These are phyloP conservation scores for Erodium moschatum DNA, from an alignment of 441 rosid species.

Conservation along the genomic window DNA sequence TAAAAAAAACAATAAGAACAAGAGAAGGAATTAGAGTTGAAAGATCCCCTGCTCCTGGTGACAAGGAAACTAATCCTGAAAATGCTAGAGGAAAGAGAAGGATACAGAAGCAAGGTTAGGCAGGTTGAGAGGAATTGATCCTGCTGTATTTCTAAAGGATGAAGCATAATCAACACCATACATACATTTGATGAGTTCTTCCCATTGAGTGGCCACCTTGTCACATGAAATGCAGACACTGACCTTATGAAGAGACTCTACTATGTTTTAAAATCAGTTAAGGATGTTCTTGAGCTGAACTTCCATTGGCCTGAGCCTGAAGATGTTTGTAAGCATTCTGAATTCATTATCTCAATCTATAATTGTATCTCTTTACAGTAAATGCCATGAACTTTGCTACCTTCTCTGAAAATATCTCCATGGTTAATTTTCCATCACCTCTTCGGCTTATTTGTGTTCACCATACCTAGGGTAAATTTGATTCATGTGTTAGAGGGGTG, in stretches of 20 bases:
- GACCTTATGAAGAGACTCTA: slow-evolving; percentile 88
- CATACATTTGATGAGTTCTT: slow-evolving; percentile 63
- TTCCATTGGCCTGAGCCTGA: slow-evolving; percentile 62
- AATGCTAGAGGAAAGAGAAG: slow-evolving; percentile 48
- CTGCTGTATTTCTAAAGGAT: slow-evolving; percentile 75
- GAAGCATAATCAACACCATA: slow-evolving; percentile 57
- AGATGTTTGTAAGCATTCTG: slow-evolving; percentile 78
- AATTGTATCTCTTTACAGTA: not conserved
- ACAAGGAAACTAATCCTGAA: slow-evolving; percentile 32
- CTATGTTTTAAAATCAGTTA: slow-evolving; percentile 75
- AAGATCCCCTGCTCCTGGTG: slow-evolving; percentile 25
- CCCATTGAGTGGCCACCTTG: slow-evolving; percentile 62
- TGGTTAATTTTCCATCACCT: not conserved
- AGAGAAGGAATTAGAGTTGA: slow-evolving; percentile 14
- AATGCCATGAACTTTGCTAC: not conserved
- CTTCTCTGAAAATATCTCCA: not conserved
- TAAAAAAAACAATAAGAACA: no score
- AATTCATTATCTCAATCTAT: not conserved
- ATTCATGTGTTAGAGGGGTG: not conserved
- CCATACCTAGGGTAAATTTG: not conserved
- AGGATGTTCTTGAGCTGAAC: slow-evolving; percentile 68
- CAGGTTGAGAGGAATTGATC: slow-evolving; percentile 88
- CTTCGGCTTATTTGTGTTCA: not conserved
- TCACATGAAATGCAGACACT: slow-evolving; percentile 68
- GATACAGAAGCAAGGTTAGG: slow-evolving; percentile 69